Conservation (phyloP, 495 filamentous ascomycete species). For the Aspergillus taichungensis region DNA sequence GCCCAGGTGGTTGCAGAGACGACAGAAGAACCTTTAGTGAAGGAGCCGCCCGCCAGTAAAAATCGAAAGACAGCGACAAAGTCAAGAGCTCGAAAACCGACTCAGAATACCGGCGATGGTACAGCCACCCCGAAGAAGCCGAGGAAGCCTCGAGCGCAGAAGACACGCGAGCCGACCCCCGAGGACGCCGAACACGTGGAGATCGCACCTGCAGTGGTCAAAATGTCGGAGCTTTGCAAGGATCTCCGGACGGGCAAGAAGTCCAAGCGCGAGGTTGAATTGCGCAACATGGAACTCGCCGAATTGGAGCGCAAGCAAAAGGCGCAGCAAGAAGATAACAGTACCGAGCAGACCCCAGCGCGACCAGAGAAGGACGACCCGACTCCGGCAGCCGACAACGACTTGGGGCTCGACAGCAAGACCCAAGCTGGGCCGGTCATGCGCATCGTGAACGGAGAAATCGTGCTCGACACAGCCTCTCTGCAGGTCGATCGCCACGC, state of each 20-base stretch:
- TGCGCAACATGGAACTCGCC: conserved; percentile 45
- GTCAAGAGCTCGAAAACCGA: conserved; percentile 19
- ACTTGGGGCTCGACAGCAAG: conserved; percentile 13
- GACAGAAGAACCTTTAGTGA: conserved; percentile 11
- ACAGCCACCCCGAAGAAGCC: conserved; percentile 14
- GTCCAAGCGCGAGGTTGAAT: conserved; percentile 58
- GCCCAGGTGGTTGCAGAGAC: conserved; percentile 12
- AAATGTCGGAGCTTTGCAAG: conserved; percentile 75
- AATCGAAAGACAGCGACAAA: conserved; percentile 10
- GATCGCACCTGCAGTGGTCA: conserved; percentile 59
- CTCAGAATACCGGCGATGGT: conserved; percentile 15
- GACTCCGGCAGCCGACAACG: conserved; percentile 8
- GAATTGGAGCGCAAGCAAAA: conserved; percentile 41
- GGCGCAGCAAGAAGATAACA: conserved; percentile 28
- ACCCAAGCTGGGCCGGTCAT: conserved; percentile 44
- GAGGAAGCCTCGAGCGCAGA: conserved; percentile 26
- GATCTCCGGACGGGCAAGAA: conserved; percentile 71
- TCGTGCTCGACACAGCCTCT: conserved; percentile 69
- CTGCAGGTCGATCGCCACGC: conserved; percentile 74
- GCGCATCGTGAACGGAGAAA: conserved; percentile 73
- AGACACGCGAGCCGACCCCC: conserved; percentile 54
- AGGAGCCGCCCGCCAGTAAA: neutral
- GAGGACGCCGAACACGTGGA: conserved; percentile 66
- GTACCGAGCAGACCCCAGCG: conserved; percentile 17
- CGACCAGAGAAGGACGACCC: conserved; percentile 22